These are phyloP conservation scores for Cyclotella atomus DNA, from an alignment of 108 stramenopile species.

Conservation along the genomic window DNA sequence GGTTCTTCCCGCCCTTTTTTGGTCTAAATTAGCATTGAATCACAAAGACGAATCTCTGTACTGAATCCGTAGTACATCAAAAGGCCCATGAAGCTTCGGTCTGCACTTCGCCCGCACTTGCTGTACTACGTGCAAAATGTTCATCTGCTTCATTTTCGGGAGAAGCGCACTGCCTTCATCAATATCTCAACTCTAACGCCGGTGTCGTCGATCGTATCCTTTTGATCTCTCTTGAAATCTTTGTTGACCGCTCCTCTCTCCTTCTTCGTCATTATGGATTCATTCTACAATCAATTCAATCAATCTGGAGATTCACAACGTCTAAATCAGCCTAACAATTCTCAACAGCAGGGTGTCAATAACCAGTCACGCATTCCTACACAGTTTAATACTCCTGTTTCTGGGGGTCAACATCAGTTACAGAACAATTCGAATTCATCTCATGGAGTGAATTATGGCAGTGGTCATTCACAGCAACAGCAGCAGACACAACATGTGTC, in stretches of 20 bases:
- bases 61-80: too few species aligned
- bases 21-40: too few species aligned
- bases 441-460: background rate
- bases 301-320: conserved; percentile 6
- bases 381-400: conserved; percentile 3
- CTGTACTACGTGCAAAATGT: too few species aligned
- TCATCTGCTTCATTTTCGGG: too few species aligned
- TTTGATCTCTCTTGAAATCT: background rate
- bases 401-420: background rate
- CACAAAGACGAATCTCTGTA: too few species aligned
- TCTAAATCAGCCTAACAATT: background rate
- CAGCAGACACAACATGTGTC: conserved; percentile 11
- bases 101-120: too few species aligned
- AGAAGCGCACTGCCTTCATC: too few species aligned
- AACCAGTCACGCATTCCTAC: conserved; percentile 4
- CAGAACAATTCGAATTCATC: conserved; percentile 4
- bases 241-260: background rate
- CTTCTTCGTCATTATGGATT: conserved; percentile 12
- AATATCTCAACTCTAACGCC: background rate
- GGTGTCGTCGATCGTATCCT: background rate
- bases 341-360: background rate
- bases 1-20: too few species aligned
- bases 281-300: conserved; percentile 27
- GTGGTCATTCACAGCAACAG: conserved; percentile 4
- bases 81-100: too few species aligned